phyloP scores from a whole-genome alignment of 805 yeast species.

The Sugiyamaella americana region DNA sequence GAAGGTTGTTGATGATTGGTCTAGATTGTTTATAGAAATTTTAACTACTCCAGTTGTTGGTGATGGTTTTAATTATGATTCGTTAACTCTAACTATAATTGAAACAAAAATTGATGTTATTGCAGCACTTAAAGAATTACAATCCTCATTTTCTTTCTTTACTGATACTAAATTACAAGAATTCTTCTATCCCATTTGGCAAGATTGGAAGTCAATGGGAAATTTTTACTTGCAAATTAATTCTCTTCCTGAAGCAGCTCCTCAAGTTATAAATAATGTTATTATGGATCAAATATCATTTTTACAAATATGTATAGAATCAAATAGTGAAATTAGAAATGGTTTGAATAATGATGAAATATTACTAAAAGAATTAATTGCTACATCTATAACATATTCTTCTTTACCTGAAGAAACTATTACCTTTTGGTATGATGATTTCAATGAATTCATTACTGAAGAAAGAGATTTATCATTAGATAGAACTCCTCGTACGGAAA shows the following conservation, averaged over 20 bases:
- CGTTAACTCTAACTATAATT: conserved; percentile 1
- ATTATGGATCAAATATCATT: background rate
- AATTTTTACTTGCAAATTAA: background rate
- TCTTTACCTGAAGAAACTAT: background rate
- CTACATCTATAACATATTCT: background rate
- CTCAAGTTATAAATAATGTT: background rate
- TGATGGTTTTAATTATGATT: background rate
- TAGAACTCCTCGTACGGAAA: conserved; percentile 52
- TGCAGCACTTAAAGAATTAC: conserved; percentile 11
- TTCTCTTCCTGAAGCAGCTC: background rate
- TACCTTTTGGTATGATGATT: conserved; percentile 46
- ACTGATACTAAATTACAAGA: background rate
- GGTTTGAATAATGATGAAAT: background rate
- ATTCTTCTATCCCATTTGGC: conserved; percentile 10
- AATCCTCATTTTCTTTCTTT: conserved; percentile 3
- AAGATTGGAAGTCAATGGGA: background rate
- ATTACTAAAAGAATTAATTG: background rate
- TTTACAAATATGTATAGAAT: background rate
- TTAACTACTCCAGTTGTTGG: conserved; percentile 1
- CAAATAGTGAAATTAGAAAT: background rate
- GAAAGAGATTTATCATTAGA: conserved; percentile 64
- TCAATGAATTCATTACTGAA: conserved; percentile 64
- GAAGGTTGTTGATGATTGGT: conserved; percentile 13
- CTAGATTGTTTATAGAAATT: conserved; percentile 7
- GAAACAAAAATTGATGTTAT: conserved; percentile 10